Conservation (phyloP, 257 asterid species). For the Nicotiana attenuata region DNA sequence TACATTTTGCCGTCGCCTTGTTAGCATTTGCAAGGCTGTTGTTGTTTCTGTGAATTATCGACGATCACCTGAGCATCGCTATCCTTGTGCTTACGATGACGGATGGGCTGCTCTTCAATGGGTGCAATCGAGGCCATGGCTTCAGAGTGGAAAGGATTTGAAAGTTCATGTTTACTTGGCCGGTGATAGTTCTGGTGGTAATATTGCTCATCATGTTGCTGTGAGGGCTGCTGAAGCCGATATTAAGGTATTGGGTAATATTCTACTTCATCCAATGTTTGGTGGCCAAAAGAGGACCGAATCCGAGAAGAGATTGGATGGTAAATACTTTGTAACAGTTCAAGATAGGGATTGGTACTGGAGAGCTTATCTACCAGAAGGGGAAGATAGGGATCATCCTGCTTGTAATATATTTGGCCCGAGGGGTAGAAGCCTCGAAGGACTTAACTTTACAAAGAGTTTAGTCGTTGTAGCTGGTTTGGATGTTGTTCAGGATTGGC, state of each 20-base stretch:
- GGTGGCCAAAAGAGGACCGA: constrained; percentile 72
- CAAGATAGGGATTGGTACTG: constrained; percentile 89
- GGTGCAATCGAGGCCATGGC: constrained; percentile 64
- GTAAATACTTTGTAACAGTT: constrained; percentile 62
- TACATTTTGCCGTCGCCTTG: constrained; percentile 77
- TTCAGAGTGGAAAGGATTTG: constrained; percentile 44
- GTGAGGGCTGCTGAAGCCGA: constrained; percentile 54
- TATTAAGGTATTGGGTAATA: constrained; percentile 53
- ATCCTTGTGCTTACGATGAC: constrained; percentile 79
- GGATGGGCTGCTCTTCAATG: constrained; percentile 81
- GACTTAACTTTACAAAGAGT: constrained; percentile 47
- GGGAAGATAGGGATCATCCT: constrained; percentile 80
- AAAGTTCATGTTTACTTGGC: constrained; percentile 55
- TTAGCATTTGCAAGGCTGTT: constrained; percentile 49
- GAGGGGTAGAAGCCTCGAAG: constrained; percentile 37
- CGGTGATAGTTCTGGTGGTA: constrained; percentile 89
- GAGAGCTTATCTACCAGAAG: constrained; percentile 75
- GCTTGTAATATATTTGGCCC: constrained; percentile 81
- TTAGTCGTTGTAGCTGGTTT: constrained; percentile 79
- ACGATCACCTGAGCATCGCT: constrained; percentile 68
- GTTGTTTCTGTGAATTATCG: constrained; percentile 82
- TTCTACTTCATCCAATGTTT: constrained; percentile 68
- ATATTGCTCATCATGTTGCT: constrained; percentile 79
- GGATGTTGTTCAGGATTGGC: constrained; percentile 86
- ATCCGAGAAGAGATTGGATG: constrained; percentile 59